Base-by-base conservation (phyloP, 2,329 filamentous ascomycete species). In the Hypoxylon sp. region DNA sequence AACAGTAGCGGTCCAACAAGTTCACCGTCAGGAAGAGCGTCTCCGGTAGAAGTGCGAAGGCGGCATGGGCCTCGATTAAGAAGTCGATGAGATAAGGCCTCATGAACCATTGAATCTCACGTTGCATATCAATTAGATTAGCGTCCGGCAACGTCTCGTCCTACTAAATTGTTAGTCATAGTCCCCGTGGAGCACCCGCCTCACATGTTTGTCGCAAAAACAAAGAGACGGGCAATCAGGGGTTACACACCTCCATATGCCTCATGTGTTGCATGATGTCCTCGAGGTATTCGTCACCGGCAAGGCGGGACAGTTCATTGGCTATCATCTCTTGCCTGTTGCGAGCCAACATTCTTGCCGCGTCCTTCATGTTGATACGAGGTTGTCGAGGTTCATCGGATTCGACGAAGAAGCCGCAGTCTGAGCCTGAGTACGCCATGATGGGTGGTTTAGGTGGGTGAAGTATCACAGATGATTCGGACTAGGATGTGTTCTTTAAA, bases 81-180 rank as follows among this genome's bases (percentile, higher is more conserved):
- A 99, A 99, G 82, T 99, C 95, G 76, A 99, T 91, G 34, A 99
- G 89, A 79, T 97, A 98, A 0, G 95, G 95, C 73, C 95, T 86
- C 95, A 99, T 99, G 81, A 96, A 98, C 95, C 95, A 99, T 77
- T 98, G 93, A 68, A 99, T 98, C 85, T 99, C 95, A 70, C 94
- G 93, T 80, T 99, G 95, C 79, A 98, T 97, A 78, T 99, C 95
- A 78, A 99, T 99, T 34, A 96, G 93, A 78, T 94, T 94, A 77
- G 97, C 94, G 79, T 99, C 95, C 56, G 95, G 92, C 69, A 98
- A 84, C 26, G 95, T 98, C 80, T 96, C 91, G 74, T 90, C 87
- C 86, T 87, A 54, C 50, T 19, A 1, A 22, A n/a, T 11, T 26
- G 62, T 72, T 46, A 73, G 71, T 37, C 30, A 47, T 13, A 20